phyloP scores from a whole-genome alignment of 1,284 basidiomycete genomes.

The Phellopilus nigrolimitatus region DNA sequence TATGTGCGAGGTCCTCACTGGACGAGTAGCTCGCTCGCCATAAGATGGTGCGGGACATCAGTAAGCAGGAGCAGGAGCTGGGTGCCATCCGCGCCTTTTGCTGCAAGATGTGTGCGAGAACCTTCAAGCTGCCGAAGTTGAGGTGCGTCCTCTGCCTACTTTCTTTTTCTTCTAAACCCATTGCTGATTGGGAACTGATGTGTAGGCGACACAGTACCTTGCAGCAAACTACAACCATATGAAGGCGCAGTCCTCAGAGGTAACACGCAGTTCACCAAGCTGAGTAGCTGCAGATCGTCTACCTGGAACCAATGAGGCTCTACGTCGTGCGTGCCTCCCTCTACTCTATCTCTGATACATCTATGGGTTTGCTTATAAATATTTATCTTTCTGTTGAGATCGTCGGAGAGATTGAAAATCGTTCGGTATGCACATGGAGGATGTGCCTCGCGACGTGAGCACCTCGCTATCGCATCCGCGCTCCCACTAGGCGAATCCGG shows the following conservation, averaged over 20 bases:
- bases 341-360: no score
- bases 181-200: slow-evolving; percentile 4
- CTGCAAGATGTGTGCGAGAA: slow-evolving; percentile 67
- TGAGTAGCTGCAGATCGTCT: no score
- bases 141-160: slow-evolving; percentile 55
- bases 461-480: slow-evolving; percentile 43
- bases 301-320: slow-evolving; percentile 79
- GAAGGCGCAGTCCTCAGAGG: slow-evolving; percentile 56
- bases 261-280: slow-evolving; percentile 70
- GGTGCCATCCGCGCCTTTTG: slow-evolving; percentile 27
- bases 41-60: slow-evolving; percentile 58
- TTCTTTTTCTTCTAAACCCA: background rate
- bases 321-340: slow-evolving; percentile 84
- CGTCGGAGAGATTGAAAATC: slow-evolving; percentile 84
- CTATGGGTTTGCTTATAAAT: background rate
- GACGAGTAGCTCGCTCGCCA: slow-evolving; percentile 62
- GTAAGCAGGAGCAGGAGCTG: slow-evolving; percentile 62
- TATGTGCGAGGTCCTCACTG: slow-evolving; percentile 85
- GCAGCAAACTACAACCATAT: slow-evolving; percentile 70
- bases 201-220: slow-evolving; percentile 79
- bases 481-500: background rate
- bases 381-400: slow-evolving; percentile 50
- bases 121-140: slow-evolving; percentile 82
- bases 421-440: slow-evolving; percentile 71
- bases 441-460: slow-evolving; percentile 59